phyloP scores from a whole-genome alignment of 2,329 filamentous ascomycete species.

The Gnomoniopsis sp. region DNA sequence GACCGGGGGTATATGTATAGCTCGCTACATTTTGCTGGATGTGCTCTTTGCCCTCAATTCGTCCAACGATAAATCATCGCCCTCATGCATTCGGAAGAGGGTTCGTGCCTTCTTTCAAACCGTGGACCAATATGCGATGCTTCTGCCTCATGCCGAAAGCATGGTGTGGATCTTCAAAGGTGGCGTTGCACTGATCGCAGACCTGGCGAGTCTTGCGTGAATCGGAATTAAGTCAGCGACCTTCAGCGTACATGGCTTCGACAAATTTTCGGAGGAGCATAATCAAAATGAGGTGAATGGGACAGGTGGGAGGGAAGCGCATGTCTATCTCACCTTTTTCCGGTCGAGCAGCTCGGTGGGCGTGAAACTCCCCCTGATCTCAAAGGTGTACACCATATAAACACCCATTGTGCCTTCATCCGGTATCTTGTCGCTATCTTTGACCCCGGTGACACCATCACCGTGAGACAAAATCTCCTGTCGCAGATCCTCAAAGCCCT shows the following conservation, averaged over 20 bases:
- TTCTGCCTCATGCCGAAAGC: background rate
- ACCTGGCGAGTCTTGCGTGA: background rate
- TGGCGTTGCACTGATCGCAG: constrained; percentile 3
- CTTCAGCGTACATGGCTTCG: background rate
- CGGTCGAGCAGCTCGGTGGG: background rate
- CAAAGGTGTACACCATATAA: background rate
- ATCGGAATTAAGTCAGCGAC: background rate
- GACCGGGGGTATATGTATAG: background rate
- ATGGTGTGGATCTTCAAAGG: background rate
- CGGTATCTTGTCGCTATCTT: background rate
- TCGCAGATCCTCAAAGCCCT: background rate
- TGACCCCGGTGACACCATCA: background rate
- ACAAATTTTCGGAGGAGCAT: background rate
- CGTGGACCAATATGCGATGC: background rate
- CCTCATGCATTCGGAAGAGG: constrained; percentile 1
- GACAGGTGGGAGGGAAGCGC: background rate
- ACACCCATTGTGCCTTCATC: background rate
- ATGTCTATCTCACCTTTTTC: background rate
- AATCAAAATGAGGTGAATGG: background rate
- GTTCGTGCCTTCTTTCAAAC: background rate
- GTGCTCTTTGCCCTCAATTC: background rate
- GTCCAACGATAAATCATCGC: background rate
- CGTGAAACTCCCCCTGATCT: background rate
- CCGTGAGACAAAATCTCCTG: constrained; percentile 3
- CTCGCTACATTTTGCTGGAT: background rate